Evolutionary conservation across 805 yeast species (phyloP).

Genomic region (Spathaspora passalidarum): DNA sequence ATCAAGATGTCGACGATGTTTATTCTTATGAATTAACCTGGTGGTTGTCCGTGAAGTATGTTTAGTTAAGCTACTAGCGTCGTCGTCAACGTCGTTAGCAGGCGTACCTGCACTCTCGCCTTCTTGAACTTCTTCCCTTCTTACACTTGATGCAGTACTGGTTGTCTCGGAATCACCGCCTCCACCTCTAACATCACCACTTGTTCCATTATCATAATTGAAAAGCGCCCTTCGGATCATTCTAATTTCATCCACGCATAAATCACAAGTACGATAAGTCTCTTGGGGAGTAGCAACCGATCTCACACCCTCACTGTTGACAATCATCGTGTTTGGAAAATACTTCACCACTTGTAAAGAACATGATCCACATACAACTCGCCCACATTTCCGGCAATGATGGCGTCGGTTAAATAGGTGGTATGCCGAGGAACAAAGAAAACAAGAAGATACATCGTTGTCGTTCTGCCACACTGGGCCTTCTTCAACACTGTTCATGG

Average conservation of each 20-base stretch:
- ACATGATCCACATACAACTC: slow-evolving; percentile 71
- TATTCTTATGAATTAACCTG: not conserved
- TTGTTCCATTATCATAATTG: slow-evolving; percentile 4
- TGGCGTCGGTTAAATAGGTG: slow-evolving; percentile 69
- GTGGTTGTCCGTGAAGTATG: slow-evolving; percentile 8
- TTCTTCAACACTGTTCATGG: not conserved
- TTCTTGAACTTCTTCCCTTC: not conserved
- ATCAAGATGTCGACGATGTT: slow-evolving; percentile 4
- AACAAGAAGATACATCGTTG: slow-evolving; percentile 48
- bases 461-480: slow-evolving; percentile 70
- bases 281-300: slow-evolving; percentile 37
- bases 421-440: slow-evolving; percentile 51
- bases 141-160: not conserved
- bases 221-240: slow-evolving; percentile 45
- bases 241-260: slow-evolving; percentile 61
- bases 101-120: not conserved
- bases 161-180: not conserved
- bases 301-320: slow-evolving; percentile 46
- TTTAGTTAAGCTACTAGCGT: slow-evolving; percentile 16
- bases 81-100: not conserved
- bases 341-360: slow-evolving; percentile 52
- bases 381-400: slow-evolving; percentile 82
- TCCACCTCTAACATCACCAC: not conserved
- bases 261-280: slow-evolving; percentile 71
- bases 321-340: slow-evolving; percentile 58